A percentile compares a stretch with the other conserved stretches of the same genome.
phyloP scores from a whole-genome alignment of 2,329 filamentous ascomycete genomes.

The Fusarium cicatricum region DNA sequence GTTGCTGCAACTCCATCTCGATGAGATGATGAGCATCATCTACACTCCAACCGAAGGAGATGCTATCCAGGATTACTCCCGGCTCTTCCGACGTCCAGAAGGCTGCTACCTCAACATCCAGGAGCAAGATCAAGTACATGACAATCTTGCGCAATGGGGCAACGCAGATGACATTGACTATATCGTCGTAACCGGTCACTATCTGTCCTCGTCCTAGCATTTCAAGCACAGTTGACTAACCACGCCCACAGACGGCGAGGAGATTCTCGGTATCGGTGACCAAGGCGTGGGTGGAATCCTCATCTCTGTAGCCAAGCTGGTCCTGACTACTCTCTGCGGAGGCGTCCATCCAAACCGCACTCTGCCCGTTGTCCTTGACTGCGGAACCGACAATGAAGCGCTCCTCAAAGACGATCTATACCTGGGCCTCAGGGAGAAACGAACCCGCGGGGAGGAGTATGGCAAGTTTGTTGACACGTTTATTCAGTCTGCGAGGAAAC shows the following conservation, averaged over 20 bases:
- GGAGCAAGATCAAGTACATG: conserved; percentile 70
- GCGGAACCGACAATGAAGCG: conserved; percentile 82
- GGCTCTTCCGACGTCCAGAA: conserved; percentile 78
- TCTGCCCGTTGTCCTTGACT: conserved; percentile 84
- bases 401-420: conserved; percentile 81
- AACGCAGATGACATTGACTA: conserved; percentile 80
- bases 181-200: conserved; percentile 82
- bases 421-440: conserved; percentile 73
- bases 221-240: neutral
- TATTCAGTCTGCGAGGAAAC: conserved; percentile 70
- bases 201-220: too few species aligned
- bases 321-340: conserved; percentile 84
- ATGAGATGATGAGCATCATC: conserved; percentile 90
- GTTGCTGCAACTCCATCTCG: conserved; percentile 78
- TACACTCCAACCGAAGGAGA: conserved; percentile 93
- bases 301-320: conserved; percentile 85
- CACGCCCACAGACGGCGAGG: conserved; percentile 58
- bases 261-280: conserved; percentile 89
- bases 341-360: conserved; percentile 83
- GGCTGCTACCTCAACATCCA: conserved; percentile 83
- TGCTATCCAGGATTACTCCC: conserved; percentile 84
- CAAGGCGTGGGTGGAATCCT: conserved; percentile 87
- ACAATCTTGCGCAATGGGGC: conserved; percentile 74
- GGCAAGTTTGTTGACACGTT: conserved; percentile 81
- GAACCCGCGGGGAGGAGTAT: conserved; percentile 76